Evolutionary conservation across 768 basidiomycete genomes (phyloP).

Genomic region (Lactarius hengduanensis): DNA sequence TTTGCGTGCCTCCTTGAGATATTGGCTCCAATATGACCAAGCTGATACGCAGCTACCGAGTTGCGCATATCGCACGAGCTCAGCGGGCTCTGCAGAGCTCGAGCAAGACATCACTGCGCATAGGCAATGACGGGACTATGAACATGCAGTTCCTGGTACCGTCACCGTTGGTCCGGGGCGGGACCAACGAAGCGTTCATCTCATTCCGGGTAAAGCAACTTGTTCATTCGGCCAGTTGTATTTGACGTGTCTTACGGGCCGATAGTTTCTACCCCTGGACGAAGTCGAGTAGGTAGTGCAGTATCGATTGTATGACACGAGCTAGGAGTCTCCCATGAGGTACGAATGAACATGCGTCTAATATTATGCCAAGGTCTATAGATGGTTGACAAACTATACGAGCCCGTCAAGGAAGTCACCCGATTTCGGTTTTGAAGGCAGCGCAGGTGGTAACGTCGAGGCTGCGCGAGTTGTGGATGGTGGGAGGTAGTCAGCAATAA

Average conservation of each 20-base stretch:
- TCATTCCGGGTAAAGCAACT: slow-evolving; percentile 74
- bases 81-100: slow-evolving; percentile 77
- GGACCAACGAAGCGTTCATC: slow-evolving; percentile 65
- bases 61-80: slow-evolving; percentile 70
- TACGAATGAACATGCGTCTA: slow-evolving; percentile 15
- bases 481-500: slow-evolving; percentile 73
- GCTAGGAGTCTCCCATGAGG: not conserved
- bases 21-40: not conserved
- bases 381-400: not conserved
- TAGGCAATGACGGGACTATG: slow-evolving; percentile 77
- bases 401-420: slow-evolving; percentile 28
- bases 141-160: slow-evolving; percentile 91
- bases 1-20: slow-evolving; percentile 35
- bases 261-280: slow-evolving; percentile 25
- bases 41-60: slow-evolving; percentile 64
- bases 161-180: slow-evolving; percentile 40
- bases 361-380: slow-evolving; percentile 21
- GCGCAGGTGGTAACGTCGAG: slow-evolving; percentile 23
- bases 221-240: not conserved
- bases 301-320: not conserved
- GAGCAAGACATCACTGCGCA: slow-evolving; percentile 84
- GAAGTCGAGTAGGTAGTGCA: slow-evolving; percentile 14
- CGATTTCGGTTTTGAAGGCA: slow-evolving; percentile 27
- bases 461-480: slow-evolving; percentile 29
- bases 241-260: slow-evolving; percentile 2